These are phyloP conservation scores for Heteromeles arbutifolia DNA, from an alignment of 306 rosid species.

Conservation along the genomic window DNA sequence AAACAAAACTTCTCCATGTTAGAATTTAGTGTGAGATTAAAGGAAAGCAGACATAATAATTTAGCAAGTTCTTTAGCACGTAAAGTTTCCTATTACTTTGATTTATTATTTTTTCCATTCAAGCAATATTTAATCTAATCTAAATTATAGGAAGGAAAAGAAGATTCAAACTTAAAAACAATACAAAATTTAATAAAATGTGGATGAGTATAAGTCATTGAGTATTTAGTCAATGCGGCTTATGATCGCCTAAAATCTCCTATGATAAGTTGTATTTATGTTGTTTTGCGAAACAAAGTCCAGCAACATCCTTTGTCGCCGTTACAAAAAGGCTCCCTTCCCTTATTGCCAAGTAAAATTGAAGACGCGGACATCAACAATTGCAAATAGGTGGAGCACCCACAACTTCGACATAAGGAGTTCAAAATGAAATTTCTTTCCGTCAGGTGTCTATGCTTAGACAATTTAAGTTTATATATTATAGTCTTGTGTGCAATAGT, in stretches of 20 bases:
- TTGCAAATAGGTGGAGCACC: background rate
- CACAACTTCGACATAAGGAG: background rate
- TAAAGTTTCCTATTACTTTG: background rate
- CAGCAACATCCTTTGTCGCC: background rate
- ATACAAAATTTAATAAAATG: no score
- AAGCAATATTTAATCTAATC: background rate
- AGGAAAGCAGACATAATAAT: slow-evolving; percentile 7
- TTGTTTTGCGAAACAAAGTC: no score
- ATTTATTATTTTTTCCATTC: background rate
- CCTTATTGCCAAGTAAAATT: background rate
- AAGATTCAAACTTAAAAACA: background rate
- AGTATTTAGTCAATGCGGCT: background rate
- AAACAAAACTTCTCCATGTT: background rate
- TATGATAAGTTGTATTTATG: no score
- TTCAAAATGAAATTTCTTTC: no score
- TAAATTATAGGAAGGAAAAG: background rate
- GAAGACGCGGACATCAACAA: background rate
- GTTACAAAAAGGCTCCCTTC: background rate
- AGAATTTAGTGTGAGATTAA: background rate
- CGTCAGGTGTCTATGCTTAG: background rate
- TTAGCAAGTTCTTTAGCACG: slow-evolving; percentile 4
- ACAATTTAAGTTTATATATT: no score
- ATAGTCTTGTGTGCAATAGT: background rate
- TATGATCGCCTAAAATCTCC: background rate
- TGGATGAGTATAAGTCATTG: background rate